Conservation (phyloP, 2,329 filamentous ascomycete genomes). For the Rutstroemia sp. region DNA sequence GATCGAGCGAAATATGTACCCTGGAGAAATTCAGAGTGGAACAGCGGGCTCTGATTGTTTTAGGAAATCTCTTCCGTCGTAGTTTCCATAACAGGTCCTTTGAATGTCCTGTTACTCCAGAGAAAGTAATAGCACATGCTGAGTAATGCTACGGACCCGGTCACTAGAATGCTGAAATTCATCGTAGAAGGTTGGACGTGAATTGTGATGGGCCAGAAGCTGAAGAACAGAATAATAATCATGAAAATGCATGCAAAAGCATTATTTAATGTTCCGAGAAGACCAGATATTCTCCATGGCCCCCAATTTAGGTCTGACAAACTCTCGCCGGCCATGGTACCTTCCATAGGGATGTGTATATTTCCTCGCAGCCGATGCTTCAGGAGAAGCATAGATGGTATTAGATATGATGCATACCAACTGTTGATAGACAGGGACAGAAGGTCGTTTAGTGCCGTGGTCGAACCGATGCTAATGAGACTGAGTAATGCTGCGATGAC, state of each 20-base stretch:
- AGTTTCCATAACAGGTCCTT: not conserved
- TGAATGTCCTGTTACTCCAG: not conserved
- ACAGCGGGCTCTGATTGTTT: too few relatives aligned
- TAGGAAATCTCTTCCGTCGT: too few relatives aligned
- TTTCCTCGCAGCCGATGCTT: conserved; percentile 26
- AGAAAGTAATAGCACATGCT: not conserved
- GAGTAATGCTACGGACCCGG: not conserved
- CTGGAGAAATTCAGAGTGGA: too few relatives aligned
- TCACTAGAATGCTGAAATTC: conserved; percentile 8
- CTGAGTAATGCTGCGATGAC: conserved; percentile 17
- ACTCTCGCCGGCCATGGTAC: not conserved
- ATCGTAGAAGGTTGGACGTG: not conserved
- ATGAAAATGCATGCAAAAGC: conserved; percentile 3
- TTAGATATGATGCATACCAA: conserved; percentile 42
- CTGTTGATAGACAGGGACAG: conserved; percentile 41
- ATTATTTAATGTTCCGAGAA: conserved; percentile 5
- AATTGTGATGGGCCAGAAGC: conserved; percentile 2
- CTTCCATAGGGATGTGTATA: not conserved
- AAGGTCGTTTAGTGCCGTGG: conserved; percentile 44
- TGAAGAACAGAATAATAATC: conserved; percentile 3
- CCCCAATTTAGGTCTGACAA: not conserved
- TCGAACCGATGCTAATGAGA: conserved; percentile 42
- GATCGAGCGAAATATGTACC: too few relatives aligned
- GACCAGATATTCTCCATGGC: not conserved
- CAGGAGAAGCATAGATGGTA: conserved; percentile 33